phyloP scores from a whole-genome alignment of 768 basidiomycete genomes.

The Cyathus striatus region DNA sequence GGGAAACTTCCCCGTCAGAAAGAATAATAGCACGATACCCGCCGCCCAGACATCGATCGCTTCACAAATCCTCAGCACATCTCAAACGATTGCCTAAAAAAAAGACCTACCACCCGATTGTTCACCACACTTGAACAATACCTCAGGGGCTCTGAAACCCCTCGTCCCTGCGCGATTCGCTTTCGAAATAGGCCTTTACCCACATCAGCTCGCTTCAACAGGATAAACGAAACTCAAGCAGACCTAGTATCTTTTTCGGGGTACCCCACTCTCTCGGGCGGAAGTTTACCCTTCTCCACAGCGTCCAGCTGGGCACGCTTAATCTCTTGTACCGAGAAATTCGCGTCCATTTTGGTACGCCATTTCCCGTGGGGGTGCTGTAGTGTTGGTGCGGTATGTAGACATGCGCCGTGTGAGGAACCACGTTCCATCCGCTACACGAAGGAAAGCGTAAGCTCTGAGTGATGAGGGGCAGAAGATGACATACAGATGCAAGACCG shows the following conservation, averaged over 20 bases:
- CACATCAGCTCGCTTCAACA: background rate
- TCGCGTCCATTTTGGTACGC: conserved; percentile 33
- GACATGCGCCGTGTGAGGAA: conserved; percentile 52
- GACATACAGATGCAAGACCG: conserved; percentile 85
- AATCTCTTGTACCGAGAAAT: conserved; percentile 43
- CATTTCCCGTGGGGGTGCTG: conserved; percentile 75
- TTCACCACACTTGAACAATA: conserved; percentile 88
- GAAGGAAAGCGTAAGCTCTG: background rate
- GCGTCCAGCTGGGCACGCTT: conserved; percentile 59
- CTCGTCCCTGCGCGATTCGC: conserved; percentile 96
- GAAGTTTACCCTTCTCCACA: conserved; percentile 42
- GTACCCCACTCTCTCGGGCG: conserved; percentile 74
- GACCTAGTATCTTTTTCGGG: conserved; percentile 72
- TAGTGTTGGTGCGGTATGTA: conserved; percentile 66
- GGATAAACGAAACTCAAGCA: conserved; percentile 19
- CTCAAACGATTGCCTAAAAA: no score
- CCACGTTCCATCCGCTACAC: conserved; percentile 52
- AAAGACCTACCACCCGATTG: conserved; percentile 77
- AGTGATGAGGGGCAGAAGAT: background rate
- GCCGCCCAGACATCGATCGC: conserved; percentile 97
- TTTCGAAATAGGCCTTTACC: conserved; percentile 68
- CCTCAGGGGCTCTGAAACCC: conserved; percentile 96
- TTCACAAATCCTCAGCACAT: no score
- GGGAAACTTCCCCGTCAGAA: conserved; percentile 89
- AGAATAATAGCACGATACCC: conserved; percentile 89